Percentiles rank a stretch among this genome's conserved stretches.
phyloP scores from a whole-genome alignment of 164 flowering plant genomes.

The Pachysandra terminalis region DNA sequence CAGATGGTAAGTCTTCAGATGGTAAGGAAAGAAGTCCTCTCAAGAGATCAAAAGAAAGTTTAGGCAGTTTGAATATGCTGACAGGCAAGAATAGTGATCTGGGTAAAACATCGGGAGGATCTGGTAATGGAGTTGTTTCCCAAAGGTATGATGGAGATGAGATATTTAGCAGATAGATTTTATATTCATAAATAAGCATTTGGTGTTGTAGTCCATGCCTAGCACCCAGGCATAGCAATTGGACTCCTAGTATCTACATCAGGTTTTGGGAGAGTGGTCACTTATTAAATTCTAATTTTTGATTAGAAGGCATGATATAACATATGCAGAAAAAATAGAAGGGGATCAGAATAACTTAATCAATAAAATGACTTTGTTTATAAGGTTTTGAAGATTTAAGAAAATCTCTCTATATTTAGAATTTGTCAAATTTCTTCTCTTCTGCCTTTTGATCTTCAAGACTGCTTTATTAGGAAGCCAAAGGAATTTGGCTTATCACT shows the following conservation, averaged over 20 bases:
- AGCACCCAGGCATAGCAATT: not conserved
- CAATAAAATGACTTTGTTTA: too few species aligned
- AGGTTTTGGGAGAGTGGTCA: not conserved
- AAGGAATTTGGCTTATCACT: too few species aligned
- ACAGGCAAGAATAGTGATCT: slow-evolving; percentile 54
- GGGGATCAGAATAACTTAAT: not conserved
- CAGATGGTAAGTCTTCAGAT: slow-evolving; percentile 73
- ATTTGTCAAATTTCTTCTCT: not conserved
- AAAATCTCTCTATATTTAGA: not conserved
- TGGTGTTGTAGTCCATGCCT: not conserved
- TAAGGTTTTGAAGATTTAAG: not conserved
- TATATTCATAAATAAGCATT: not conserved
- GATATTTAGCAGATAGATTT: slow-evolving; percentile 9
- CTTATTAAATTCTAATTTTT: not conserved
- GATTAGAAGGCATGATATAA: not conserved
- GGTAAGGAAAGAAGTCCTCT: slow-evolving; percentile 81
- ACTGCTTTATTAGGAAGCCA: too few species aligned
- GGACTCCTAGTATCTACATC: not conserved
- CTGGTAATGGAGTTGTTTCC: slow-evolving; percentile 75
- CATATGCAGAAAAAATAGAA: not conserved
- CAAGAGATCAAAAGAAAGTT: slow-evolving; percentile 82
- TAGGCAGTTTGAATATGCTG: slow-evolving; percentile 70
- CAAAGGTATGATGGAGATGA: slow-evolving; percentile 57
- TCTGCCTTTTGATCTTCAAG: not conserved
- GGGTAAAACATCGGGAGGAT: slow-evolving; percentile 50